A percentile compares a stretch with the other conserved stretches of the same genome.
phyloP scores from a whole-genome alignment of 129 eudicot genomes.

The Flaveria linearis region DNA sequence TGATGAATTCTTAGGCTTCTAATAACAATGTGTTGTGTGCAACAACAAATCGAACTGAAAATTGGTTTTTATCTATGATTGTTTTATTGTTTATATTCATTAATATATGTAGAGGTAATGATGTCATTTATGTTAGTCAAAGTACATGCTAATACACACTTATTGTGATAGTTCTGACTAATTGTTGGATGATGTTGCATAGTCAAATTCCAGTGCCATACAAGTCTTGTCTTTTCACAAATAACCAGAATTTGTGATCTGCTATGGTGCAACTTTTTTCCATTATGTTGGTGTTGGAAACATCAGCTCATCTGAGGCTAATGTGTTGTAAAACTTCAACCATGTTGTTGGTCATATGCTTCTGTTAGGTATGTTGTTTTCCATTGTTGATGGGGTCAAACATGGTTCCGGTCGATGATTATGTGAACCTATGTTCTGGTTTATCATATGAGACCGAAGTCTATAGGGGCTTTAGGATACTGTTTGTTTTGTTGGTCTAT shows the following conservation, averaged over 20 bases:
- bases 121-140: conserved; percentile 13
- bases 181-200: background rate
- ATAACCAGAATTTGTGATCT: background rate
- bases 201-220: background rate
- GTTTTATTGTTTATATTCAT: too few species aligned
- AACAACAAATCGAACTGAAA: background rate
- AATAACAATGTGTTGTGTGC: background rate
- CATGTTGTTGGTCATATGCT: too few species aligned
- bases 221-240: background rate
- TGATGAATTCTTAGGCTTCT: conserved; percentile 9
- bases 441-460: too few species aligned
- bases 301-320: too few species aligned
- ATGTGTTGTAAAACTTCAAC: too few species aligned
- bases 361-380: too few species aligned
- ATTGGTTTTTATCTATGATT: background rate
- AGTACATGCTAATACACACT: background rate
- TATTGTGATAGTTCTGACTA: conserved; percentile 1
- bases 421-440: too few species aligned
- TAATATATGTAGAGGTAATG: background rate
- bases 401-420: too few species aligned
- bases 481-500: too few species aligned
- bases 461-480: too few species aligned
- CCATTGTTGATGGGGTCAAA: too few species aligned
- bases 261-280: conserved; percentile 3
- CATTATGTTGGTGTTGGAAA: too few species aligned